These are phyloP conservation scores for Gyromitra esculenta DNA, from an alignment of 2,329 filamentous ascomycete species.

Conservation along the genomic window DNA sequence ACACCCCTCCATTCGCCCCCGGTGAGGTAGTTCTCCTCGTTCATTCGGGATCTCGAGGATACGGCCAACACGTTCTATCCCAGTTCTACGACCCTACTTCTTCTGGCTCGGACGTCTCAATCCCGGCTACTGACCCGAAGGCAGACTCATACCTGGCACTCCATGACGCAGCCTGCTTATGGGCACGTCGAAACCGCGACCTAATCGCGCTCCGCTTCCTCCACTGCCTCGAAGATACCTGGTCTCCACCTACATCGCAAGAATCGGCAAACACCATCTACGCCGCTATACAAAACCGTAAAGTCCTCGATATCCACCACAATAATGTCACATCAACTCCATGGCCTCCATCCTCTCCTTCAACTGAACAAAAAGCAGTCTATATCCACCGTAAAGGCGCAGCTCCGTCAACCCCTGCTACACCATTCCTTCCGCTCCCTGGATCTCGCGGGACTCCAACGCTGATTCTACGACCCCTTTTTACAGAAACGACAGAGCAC, in stretches of 20 bases:
- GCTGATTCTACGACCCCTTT: slow-evolving; percentile 59
- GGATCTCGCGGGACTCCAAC: slow-evolving; percentile 61
- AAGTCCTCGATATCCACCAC: slow-evolving; percentile 61
- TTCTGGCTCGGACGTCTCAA: slow-evolving; percentile 56
- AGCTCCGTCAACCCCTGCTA: slow-evolving; percentile 58
- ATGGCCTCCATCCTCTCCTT: slow-evolving; percentile 58
- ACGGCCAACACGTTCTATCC: slow-evolving; percentile 60
- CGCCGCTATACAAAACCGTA: slow-evolving; percentile 56
- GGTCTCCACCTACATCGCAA: slow-evolving; percentile 51
- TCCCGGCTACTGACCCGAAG: slow-evolving; percentile 57
- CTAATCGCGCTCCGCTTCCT: slow-evolving; percentile 61
- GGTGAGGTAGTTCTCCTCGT: slow-evolving; percentile 60
- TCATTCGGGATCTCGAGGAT: slow-evolving; percentile 61
- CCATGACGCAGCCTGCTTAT: slow-evolving; percentile 60
- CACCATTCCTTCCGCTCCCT: slow-evolving; percentile 60
- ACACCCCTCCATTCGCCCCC: slow-evolving; percentile 52
- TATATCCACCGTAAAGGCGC: slow-evolving; percentile 62
- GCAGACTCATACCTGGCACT: slow-evolving; percentile 59
- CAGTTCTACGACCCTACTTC: slow-evolving; percentile 52
- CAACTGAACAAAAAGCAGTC: slow-evolving; percentile 13
- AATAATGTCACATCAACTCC: slow-evolving; percentile 60
- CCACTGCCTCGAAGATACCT: slow-evolving; percentile 58
- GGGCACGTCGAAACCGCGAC: slow-evolving; percentile 61
- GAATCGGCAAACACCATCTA: slow-evolving; percentile 52
- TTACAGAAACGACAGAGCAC: slow-evolving; percentile 57